Percentiles rank a stretch among this genome's conserved stretches.
These are phyloP conservation scores for Scorias spongiosa DNA, from an alignment of 2,329 filamentous ascomycete genomes.

Conservation along the genomic window DNA sequence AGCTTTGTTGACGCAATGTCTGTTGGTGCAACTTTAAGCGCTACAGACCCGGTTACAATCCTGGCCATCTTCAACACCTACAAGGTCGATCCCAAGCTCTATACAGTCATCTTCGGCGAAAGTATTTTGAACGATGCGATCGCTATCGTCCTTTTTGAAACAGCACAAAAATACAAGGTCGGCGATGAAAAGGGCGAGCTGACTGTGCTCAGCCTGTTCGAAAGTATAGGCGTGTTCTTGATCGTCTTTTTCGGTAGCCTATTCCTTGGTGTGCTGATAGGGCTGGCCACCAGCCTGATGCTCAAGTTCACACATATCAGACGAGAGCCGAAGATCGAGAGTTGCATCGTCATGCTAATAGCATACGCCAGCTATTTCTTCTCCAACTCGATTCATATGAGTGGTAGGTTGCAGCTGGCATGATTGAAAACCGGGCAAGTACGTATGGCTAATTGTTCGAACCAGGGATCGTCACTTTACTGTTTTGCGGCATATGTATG, in stretches of 20 bases:
- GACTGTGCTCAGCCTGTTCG: conserved; percentile 69
- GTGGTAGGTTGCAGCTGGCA: conserved; percentile 45
- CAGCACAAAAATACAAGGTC: conserved; percentile 79
- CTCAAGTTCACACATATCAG: conserved; percentile 92
- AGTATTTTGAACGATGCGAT: conserved; percentile 97
- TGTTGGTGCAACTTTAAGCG: conserved; percentile 87
- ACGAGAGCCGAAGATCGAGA: conserved; percentile 90
- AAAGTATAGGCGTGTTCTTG: conserved; percentile 87
- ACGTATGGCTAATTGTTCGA: neutral
- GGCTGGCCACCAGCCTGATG: conserved; percentile 70
- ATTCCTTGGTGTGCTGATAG: conserved; percentile 74
- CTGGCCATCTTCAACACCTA: conserved; percentile 98
- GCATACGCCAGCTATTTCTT: conserved; percentile 97
- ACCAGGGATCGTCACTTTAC: conserved; percentile 78
- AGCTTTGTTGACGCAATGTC: conserved; percentile 92
- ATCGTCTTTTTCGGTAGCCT: conserved; percentile 91
- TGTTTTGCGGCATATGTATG: conserved; percentile 95
- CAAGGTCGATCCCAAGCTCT: conserved; percentile 96
- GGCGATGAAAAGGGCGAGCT: conserved; percentile 54
- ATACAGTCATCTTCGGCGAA: conserved; percentile 97
- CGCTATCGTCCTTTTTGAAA: conserved; percentile 96
- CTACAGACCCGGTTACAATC: conserved; percentile 88
- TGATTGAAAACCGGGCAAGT: neutral
- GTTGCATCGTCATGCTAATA: conserved; percentile 82
- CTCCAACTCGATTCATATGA: conserved; percentile 89